Evolutionary conservation across 2,329 filamentous ascomycete genomes (phyloP).

Genomic region (Fusarium drepaniforme): DNA sequence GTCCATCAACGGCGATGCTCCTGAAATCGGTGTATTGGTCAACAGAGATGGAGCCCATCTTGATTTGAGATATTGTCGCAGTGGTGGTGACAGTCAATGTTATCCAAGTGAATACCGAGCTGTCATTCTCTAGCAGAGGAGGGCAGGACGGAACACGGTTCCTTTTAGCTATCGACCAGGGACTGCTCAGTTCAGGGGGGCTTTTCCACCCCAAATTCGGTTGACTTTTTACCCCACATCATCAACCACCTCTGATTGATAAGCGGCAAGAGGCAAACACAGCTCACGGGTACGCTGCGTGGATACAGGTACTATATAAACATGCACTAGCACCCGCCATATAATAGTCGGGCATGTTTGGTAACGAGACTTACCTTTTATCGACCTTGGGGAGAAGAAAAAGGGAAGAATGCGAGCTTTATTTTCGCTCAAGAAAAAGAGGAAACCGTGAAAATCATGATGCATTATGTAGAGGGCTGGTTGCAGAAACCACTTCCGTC

Average conservation of each 20-base stretch:
- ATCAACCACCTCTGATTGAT: background rate
- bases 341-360: background rate
- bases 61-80: background rate
- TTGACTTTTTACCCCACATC: background rate
- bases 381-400: background rate
- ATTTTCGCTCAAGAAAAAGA: background rate
- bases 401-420: background rate
- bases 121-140: background rate
- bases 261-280: background rate
- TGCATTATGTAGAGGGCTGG: background rate
- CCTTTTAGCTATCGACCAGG: background rate
- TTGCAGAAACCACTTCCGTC: background rate
- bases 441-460: background rate
- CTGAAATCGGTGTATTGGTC: background rate
- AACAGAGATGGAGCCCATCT: background rate
- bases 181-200: background rate
- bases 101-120: background rate
- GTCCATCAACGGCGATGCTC: background rate
- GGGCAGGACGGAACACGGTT: background rate
- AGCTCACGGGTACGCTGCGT: background rate
- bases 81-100: background rate
- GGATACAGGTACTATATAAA: background rate
- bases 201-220: background rate
- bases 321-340: background rate
- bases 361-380: background rate